These are phyloP conservation scores for Stromatinia cepivora DNA, from an alignment of 2,329 filamentous ascomycete species.

Conservation along the genomic window DNA sequence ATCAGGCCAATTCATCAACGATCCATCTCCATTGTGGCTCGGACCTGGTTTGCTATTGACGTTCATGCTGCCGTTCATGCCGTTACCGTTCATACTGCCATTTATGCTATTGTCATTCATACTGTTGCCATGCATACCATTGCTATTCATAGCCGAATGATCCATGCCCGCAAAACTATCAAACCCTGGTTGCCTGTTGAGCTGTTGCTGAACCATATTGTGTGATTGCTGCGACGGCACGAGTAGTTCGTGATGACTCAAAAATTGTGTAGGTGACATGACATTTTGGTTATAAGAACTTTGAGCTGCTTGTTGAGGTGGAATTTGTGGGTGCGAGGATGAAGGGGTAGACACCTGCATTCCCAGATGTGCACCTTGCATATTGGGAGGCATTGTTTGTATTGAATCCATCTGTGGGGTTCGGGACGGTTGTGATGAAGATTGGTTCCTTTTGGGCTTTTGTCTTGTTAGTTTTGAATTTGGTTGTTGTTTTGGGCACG, in stretches of 20 bases:
- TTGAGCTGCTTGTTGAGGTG: slow-evolving; percentile 18
- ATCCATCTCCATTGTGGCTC: neutral
- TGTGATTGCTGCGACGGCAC: slow-evolving; percentile 47
- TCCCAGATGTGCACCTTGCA: slow-evolving; percentile 25
- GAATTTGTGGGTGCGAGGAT: slow-evolving; percentile 25
- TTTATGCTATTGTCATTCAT: slow-evolving; percentile 24
- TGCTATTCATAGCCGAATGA: slow-evolving; percentile 37
- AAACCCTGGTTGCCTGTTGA: slow-evolving; percentile 76
- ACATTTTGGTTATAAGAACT: slow-evolving; percentile 35
- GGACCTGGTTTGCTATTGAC: neutral
- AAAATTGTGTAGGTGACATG: slow-evolving; percentile 40
- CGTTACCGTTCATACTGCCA: slow-evolving; percentile 2
- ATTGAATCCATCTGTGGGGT: slow-evolving; percentile 32
- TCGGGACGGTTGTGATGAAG: slow-evolving; percentile 30
- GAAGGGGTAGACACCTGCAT: slow-evolving; percentile 4
- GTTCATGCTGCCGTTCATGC: slow-evolving; percentile 33
- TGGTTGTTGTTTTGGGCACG: slow-evolving; percentile 42
- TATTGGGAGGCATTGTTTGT: slow-evolving; percentile 32
- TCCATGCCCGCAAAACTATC: slow-evolving; percentile 64
- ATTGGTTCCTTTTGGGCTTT: slow-evolving; percentile 45
- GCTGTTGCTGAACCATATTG: slow-evolving; percentile 63
- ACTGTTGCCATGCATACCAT: slow-evolving; percentile 33
- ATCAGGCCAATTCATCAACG: slow-evolving; percentile 25
- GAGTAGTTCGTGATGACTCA: slow-evolving; percentile 52
- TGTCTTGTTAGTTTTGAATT: slow-evolving; percentile 40